Percentiles rank a stretch among this genome's conserved stretches.
Evolutionary conservation across 106 monocot species (phyloP).

Genomic region (Narthecium ossifragum): DNA sequence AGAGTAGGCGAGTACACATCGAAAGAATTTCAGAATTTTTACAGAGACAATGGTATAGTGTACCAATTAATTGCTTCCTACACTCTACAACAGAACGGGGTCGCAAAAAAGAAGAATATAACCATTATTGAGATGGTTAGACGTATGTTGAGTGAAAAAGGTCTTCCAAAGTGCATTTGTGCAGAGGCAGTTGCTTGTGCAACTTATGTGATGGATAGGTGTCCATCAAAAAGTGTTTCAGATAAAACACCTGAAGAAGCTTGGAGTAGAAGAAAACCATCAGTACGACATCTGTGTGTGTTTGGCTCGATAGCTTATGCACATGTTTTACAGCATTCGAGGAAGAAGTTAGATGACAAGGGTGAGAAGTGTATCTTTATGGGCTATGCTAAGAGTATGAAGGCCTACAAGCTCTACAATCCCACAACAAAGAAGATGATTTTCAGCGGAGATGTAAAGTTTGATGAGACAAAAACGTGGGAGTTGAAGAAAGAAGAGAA

Average conservation of each 20-base stretch:
- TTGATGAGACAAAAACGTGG: background rate
- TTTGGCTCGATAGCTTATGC: conserved; percentile 1
- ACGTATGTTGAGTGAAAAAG: background rate
- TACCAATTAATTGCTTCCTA: background rate
- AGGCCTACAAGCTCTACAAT: background rate
- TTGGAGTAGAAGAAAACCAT: background rate
- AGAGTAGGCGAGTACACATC: background rate
- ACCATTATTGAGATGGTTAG: background rate
- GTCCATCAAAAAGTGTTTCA: background rate
- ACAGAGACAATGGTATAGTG: background rate
- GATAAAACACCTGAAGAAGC: background rate
- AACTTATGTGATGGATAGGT: background rate
- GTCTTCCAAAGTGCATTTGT: background rate
- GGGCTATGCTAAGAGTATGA: background rate
- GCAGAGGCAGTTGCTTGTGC: background rate
- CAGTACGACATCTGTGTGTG: background rate
- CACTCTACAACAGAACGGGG: background rate
- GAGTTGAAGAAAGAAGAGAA: background rate
- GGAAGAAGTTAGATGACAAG: conserved; percentile 1
- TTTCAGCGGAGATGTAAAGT: background rate
- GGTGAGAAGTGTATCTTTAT: background rate
- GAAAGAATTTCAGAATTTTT: background rate
- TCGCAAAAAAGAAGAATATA: background rate
- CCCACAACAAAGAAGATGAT: background rate
- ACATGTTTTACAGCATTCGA: background rate